phyloP scores from a whole-genome alignment of 2,329 filamentous ascomycete genomes.

The Penicillium sp. region DNA sequence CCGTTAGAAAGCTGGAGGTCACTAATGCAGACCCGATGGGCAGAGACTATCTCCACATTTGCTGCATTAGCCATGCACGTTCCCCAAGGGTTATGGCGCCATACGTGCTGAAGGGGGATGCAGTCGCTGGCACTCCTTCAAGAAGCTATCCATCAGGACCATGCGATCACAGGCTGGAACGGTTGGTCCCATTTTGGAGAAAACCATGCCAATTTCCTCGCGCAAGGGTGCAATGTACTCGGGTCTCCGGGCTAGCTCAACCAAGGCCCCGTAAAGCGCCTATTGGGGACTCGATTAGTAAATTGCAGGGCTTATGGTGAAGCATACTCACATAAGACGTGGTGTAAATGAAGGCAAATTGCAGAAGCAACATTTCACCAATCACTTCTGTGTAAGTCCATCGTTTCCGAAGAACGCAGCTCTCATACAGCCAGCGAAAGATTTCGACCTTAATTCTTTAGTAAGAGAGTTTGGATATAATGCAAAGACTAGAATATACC shows the following conservation, averaged over 20 bases:
- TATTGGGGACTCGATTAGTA: neutral
- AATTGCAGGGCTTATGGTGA: neutral
- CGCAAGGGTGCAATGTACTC: constrained; percentile 22
- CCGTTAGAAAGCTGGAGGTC: constrained; percentile 20
- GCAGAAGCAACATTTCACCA: constrained; percentile 23
- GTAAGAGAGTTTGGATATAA: neutral
- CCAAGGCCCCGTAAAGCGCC: constrained; percentile 21
- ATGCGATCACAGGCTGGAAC: constrained; percentile 19
- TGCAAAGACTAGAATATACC: constrained; percentile 5
- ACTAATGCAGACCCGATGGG: constrained; percentile 20
- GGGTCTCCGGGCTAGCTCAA: constrained; percentile 19
- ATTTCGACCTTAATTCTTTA: constrained; percentile 18
- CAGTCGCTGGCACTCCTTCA: constrained; percentile 26
- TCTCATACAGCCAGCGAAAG: constrained; percentile 24
- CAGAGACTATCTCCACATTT: constrained; percentile 17
- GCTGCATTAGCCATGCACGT: constrained; percentile 2
- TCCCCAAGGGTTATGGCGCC: constrained; percentile 4
- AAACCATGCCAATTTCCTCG: constrained; percentile 10
- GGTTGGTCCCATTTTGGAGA: constrained; percentile 11
- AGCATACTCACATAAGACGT: constrained; percentile 18
- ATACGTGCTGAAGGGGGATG: constrained; percentile 24
- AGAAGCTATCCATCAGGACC: constrained; percentile 20
- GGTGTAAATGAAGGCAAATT: constrained; percentile 27
- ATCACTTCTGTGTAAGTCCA: constrained; percentile 24
- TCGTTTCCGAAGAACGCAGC: constrained; percentile 15